Percentiles rank a stretch among this genome's conserved stretches.
Evolutionary conservation across 2,329 filamentous ascomycete species (phyloP).

Genomic region (Cryphonectria parasitica): DNA sequence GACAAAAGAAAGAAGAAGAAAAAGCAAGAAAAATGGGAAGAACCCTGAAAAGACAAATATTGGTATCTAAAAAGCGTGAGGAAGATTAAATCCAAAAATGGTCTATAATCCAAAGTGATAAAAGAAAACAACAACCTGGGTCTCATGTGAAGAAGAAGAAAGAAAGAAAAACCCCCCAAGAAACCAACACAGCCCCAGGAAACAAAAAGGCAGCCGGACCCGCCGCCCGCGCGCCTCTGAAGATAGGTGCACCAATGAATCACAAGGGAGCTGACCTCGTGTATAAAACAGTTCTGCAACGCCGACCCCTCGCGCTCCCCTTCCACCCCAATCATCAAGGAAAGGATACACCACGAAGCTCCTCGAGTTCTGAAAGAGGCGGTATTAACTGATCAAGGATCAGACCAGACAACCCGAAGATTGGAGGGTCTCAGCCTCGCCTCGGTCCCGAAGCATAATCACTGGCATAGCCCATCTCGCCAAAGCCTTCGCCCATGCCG

Average conservation of each 20-base stretch:
- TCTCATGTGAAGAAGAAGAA: background rate
- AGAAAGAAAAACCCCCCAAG: background rate
- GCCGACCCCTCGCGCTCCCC: background rate
- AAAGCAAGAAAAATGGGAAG: background rate
- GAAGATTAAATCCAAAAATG: background rate
- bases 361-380: background rate
- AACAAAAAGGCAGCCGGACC: background rate
- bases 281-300: background rate
- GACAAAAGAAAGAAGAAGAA: background rate
- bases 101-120: slow-evolving; percentile 8
- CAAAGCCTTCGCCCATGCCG: slow-evolving; percentile 58
- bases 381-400: background rate
- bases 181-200: slow-evolving; percentile 2
- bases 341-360: slow-evolving; percentile 18
- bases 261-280: background rate
- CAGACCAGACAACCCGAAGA: background rate
- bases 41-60: slow-evolving; percentile 1
- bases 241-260: background rate
- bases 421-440: background rate
- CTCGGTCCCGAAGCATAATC: slow-evolving; percentile 52
- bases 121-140: background rate
- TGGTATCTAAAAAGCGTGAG: slow-evolving; percentile 21
- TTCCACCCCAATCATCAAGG: background rate
- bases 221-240: slow-evolving; percentile 2
- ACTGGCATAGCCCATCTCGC: slow-evolving; percentile 57